Evolutionary conservation across 2,329 filamentous ascomycete species (phyloP), one percentile per base, ranked within the genome.

Genomic region (Colletotrichum sp.): DNA sequence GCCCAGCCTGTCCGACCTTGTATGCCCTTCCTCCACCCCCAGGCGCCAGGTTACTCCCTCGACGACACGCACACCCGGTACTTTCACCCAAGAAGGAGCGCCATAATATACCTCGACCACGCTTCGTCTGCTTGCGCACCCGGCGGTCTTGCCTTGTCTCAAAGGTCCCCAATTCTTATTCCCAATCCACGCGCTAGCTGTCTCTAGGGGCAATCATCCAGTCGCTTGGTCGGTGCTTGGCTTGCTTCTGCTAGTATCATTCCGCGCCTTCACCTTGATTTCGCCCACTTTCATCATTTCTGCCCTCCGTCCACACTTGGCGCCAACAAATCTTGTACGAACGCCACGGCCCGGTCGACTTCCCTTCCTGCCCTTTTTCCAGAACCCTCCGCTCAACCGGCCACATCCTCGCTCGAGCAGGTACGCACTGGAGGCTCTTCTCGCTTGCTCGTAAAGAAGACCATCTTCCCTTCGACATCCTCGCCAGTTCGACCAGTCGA

Each of bases 81-180:
- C n/a, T 43, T 12, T 28, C 28, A 21, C 69, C 61, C 21, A 43
- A 38, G 63, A 60, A 24, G 48, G 63, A 48, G 70, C 28, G 36
- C 70, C 57, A 52, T 68, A 64, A 73, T 75, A 75, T 73, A 75
- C 73, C 36, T 64, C 60, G 10, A 28, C 67, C 10, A 24, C 26
- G 52, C 48, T 16, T 58, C 43, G 60, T 28, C 52, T 74, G 58
- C 36, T 69, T 38, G 58, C 60, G 72, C 68, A 67, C 69, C 73
- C 43, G 69, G 63, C n/a, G 18, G 63, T 58, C 55, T 36, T 75
- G 70, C 72, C 73, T 73, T 75, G 73, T 75, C 73, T 73, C 73
- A 75, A 28, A 75, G 32, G 32, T 43, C 36, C 36, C 70, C 57
- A 68, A 30, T 75, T 65, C 70, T 73, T 73, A 67, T 68, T 67